Evolutionary conservation across 176 grass and related monocot species (phyloP).

Genomic region (Aechmea fasciata): DNA sequence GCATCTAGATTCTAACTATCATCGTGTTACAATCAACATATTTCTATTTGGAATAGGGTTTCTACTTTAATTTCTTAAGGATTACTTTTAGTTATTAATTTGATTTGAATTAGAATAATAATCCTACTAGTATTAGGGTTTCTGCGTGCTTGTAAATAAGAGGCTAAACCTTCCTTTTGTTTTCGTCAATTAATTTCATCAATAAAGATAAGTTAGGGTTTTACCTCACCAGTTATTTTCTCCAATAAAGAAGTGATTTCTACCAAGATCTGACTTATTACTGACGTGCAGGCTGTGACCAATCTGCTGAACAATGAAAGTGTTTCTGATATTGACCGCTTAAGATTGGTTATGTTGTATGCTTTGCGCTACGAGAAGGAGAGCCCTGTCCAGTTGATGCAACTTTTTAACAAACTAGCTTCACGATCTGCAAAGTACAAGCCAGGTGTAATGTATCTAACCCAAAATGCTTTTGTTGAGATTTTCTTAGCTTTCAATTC

Average conservation of each 20-base stretch:
- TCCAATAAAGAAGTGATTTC: background rate
- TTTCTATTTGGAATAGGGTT: too few species aligned
- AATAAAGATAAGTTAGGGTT: background rate
- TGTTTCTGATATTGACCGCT: conserved; percentile 78
- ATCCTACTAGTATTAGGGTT: too few species aligned
- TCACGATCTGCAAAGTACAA: conserved; percentile 95
- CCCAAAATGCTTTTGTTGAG: conserved; percentile 21
- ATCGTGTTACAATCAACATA: too few species aligned
- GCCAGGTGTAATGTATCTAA: conserved; percentile 60
- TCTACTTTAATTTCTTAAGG: too few species aligned
- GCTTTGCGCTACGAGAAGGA: conserved; percentile 98
- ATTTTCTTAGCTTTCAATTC: background rate
- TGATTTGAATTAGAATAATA: too few species aligned
- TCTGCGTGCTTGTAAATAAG: too few species aligned
- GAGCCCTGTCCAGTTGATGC: conserved; percentile 98
- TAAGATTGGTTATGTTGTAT: conserved; percentile 80
- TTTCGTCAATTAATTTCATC: too few species aligned
- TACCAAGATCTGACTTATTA: conserved; percentile 14
- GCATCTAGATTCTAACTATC: too few species aligned
- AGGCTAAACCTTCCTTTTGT: too few species aligned
- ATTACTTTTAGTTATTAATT: too few species aligned
- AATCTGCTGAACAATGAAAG: conserved; percentile 86
- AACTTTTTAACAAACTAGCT: conserved; percentile 98
- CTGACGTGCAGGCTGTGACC: conserved; percentile 57
- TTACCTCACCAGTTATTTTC: background rate